Evolutionary conservation across 1,139 yeast species (phyloP), one percentile per base, ranked within the genome.

Genomic region (Scheffersomyces titani): DNA sequence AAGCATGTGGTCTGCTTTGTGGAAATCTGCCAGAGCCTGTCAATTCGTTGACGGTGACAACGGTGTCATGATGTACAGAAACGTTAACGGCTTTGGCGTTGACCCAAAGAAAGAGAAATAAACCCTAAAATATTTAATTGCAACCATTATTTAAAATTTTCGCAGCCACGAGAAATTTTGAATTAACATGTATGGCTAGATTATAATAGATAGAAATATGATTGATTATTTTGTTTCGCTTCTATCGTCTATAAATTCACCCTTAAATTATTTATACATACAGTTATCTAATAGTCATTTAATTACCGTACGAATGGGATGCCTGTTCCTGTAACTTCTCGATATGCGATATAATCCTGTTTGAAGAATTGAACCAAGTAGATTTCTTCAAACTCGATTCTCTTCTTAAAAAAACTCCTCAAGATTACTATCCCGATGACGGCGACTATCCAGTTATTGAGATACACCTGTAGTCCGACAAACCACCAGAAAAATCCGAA

Each of bases 401-500:
- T 78, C 22, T 73, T 71, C 16, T 71, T 73, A 76, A 94, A 94
- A 68, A 94, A 94, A 45, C 71, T 68, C 84, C 88, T 86, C 19
- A 94, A 75, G 13, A 74, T 61, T 2, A 75, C 63, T 61, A 86
- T 88, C 0, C 83, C 76, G 0, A 78, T 56, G 3, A 79, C 63
- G 1, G 89, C 77, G 0, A 88, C 54, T 1, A 76, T 50, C 49
- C 69, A 56, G 70, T 92, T 94, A 52, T 85, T 75, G 57, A 93
- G 72, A 61, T 88, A 66, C 54, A 93, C 48, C 69, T 94, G 97
- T 1, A 92, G 80, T 0, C 98, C 98, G 3, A 93, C 65, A 30
- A 96, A 94, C 98, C 98, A 96, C 84, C 92, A 87, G 68, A 88
- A 93, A 70, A 90, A 94, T 0, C 98, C 99, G 56, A 87, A 83